Evolutionary conservation across 192 early-diverging fungal species (phyloP).

Genomic region (Podila epicladia): DNA sequence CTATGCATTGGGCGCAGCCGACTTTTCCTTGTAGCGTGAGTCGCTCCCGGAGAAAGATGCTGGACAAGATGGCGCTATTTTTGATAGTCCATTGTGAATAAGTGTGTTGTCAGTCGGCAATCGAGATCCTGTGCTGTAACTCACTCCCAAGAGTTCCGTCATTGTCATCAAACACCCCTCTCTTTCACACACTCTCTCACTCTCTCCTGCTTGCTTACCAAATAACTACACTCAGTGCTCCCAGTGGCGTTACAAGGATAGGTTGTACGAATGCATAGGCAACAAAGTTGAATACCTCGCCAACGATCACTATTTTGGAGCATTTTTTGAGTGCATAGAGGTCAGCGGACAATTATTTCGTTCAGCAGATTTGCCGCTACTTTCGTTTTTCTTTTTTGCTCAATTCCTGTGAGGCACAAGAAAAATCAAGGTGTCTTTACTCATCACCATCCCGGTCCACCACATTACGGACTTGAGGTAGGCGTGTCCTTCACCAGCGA

Average conservation of each 20-base stretch:
- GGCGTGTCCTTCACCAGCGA: slow-evolving; percentile 60
- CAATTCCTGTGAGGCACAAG: background rate
- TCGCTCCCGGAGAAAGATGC: slow-evolving; percentile 85
- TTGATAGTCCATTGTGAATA: no score
- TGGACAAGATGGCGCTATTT: slow-evolving; percentile 79
- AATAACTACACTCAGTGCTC: slow-evolving; percentile 89
- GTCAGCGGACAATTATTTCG: background rate
- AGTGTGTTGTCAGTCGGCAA: no score
- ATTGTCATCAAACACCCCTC: no score
- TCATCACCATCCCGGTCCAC: slow-evolving; percentile 65
- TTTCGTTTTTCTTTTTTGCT: background rate
- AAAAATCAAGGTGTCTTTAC: slow-evolving; percentile 21
- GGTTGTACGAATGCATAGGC: slow-evolving; percentile 94
- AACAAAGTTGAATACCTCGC: slow-evolving; percentile 92
- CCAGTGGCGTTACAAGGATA: slow-evolving; percentile 92
- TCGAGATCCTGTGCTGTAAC: no score
- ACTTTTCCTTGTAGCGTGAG: slow-evolving; percentile 85
- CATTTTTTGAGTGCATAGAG: slow-evolving; percentile 3
- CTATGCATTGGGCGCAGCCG: slow-evolving; percentile 87
- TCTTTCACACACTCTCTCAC: background rate
- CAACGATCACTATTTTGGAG: slow-evolving; percentile 75
- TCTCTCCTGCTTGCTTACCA: slow-evolving; percentile 48
- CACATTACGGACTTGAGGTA: slow-evolving; percentile 63
- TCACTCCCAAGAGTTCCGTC: no score
- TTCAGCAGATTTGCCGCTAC: background rate